phyloP scores from a whole-genome alignment of 305 asterid species.

The Solanum hybrid region DNA sequence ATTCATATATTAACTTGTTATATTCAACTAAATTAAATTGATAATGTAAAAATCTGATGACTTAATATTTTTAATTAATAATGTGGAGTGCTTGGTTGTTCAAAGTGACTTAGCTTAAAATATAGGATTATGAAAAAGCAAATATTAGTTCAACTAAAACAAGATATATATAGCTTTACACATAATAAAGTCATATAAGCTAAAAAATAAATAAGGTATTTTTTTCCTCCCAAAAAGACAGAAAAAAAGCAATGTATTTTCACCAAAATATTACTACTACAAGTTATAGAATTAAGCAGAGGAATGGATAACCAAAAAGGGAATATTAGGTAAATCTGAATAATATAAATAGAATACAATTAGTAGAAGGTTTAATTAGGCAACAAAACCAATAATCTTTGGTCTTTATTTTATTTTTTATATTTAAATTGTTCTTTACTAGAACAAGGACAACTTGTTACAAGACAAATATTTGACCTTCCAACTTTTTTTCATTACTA shows the following conservation, averaged over 20 bases:
- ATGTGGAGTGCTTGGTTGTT: background rate
- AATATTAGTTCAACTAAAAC: background rate
- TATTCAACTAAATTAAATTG: background rate
- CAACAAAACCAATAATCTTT: background rate
- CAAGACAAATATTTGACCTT: background rate
- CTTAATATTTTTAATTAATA: background rate
- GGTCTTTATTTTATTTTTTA: background rate
- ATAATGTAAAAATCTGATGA: background rate
- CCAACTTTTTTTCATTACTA: background rate
- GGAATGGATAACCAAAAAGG: background rate
- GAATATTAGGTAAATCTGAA: slow-evolving; percentile 10
- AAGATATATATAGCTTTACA: background rate
- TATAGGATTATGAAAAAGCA: background rate
- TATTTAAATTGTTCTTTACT: background rate
- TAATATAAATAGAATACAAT: background rate
- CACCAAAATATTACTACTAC: background rate
- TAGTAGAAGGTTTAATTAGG: background rate
- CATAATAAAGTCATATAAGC: background rate
- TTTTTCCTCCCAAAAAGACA: background rate
- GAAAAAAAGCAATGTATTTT: background rate
- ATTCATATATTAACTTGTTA: background rate
- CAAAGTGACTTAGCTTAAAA: background rate
- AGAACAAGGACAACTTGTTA: background rate
- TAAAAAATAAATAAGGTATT: background rate
- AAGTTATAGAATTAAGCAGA: background rate